Conservation (phyloP, 139 green algal genomes). For the Desmodesmus armatus region DNA sequence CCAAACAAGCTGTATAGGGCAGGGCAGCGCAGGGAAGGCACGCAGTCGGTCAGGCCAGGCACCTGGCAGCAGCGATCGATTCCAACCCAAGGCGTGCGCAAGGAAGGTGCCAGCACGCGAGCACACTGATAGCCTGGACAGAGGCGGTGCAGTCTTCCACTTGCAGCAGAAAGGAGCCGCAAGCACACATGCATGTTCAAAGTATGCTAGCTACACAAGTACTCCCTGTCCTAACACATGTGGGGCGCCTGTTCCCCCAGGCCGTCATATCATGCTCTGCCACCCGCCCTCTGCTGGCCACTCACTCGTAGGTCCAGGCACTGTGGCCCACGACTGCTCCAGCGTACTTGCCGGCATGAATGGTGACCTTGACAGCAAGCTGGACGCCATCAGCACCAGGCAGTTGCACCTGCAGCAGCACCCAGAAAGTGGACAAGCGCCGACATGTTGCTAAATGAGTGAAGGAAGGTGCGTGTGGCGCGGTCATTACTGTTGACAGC, state of each 20-base stretch:
- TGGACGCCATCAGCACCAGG: not conserved
- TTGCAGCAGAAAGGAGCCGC: too few relatives aligned
- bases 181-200: too few relatives aligned
- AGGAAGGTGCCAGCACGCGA: not conserved
- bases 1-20: conserved; percentile 45
- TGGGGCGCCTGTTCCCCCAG: too few relatives aligned
- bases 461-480: not conserved
- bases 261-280: too few relatives aligned
- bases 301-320: conserved; percentile 42
- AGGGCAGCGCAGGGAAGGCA: not conserved
- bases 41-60: not conserved
- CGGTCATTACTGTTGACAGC: too few relatives aligned
- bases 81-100: not conserved
- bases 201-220: too few relatives aligned
- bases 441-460: not conserved
- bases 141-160: too few relatives aligned
- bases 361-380: conserved; percentile 30
- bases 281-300: not conserved
- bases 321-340: conserved; percentile 24
- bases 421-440: too few relatives aligned
- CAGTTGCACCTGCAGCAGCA: conserved; percentile 17
- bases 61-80: not conserved
- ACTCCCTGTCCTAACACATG: too few relatives aligned
- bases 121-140: not conserved
- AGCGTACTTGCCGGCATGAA: conserved; percentile 38